Evolutionary conservation across 208 protist genomes (phyloP).

Genomic region (Kentomonas sorsogonicus): DNA sequence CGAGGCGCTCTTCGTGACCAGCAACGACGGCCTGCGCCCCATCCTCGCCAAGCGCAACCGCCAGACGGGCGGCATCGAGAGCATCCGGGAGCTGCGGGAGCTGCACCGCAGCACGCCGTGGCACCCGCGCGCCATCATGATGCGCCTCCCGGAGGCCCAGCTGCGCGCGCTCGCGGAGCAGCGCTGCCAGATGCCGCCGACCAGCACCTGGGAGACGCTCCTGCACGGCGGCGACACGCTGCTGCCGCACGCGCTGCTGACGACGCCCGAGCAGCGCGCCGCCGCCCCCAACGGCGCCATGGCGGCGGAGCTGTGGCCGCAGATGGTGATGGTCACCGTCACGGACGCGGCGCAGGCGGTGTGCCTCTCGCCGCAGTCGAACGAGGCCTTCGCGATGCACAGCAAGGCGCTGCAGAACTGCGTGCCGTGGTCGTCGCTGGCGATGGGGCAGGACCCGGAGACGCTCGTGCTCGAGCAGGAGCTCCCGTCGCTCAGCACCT

Average conservation of each 20-base stretch:
- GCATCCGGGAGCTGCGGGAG: slow-evolving; percentile 62
- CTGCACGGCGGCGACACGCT: slow-evolving; percentile 42
- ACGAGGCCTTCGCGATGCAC: slow-evolving; percentile 66
- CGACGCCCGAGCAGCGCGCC: slow-evolving; percentile 16
- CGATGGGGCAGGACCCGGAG: slow-evolving; percentile 25
- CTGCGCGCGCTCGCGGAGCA: slow-evolving; percentile 36
- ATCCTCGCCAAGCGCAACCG: slow-evolving; percentile 67
- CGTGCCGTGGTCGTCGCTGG: slow-evolving; percentile 28
- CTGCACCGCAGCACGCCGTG: slow-evolving; percentile 31
- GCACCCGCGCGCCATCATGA: slow-evolving; percentile 38
- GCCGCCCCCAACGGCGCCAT: slow-evolving; percentile 13
- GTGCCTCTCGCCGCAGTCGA: slow-evolving; percentile 58
- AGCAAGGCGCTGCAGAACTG: slow-evolving; percentile 35
- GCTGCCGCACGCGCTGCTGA: slow-evolving; percentile 24
- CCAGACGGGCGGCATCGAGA: slow-evolving; percentile 53
- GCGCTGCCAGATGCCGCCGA: slow-evolving; percentile 23
- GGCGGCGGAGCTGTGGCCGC: slow-evolving; percentile 28
- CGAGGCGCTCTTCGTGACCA: slow-evolving; percentile 66
- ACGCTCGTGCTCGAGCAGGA: slow-evolving; percentile 50
- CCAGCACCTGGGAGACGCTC: slow-evolving; percentile 45
- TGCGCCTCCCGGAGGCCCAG: slow-evolving; percentile 39
- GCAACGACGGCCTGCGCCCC: slow-evolving; percentile 42
- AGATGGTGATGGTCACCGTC: slow-evolving; percentile 55
- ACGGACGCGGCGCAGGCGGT: slow-evolving; percentile 48
- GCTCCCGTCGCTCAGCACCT: slow-evolving; percentile 39